phyloP scores from a whole-genome alignment of 2,329 filamentous ascomycete genomes.

The Penicillium olsonii region DNA sequence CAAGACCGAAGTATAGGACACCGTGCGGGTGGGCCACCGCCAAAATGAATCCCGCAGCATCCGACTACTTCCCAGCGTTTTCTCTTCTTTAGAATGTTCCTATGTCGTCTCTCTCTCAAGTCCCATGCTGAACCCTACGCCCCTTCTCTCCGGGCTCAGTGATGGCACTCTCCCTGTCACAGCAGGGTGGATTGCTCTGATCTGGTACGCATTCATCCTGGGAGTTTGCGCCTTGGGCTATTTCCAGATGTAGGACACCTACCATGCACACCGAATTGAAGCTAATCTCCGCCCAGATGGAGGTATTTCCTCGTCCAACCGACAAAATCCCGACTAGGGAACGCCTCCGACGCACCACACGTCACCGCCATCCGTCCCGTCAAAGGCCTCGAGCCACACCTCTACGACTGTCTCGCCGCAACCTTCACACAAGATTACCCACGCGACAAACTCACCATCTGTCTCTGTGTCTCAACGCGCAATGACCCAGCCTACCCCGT shows the following conservation, averaged over 20 bases:
- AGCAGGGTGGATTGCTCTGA: conserved; percentile 49
- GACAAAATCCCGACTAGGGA: conserved; percentile 43
- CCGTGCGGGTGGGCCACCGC: conserved; percentile 8
- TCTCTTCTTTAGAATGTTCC: conserved; percentile 20
- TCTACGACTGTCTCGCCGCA: conserved; percentile 90
- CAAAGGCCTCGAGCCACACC: conserved; percentile 84
- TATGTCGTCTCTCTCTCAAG: conserved; percentile 6
- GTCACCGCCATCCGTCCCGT: conserved; percentile 91
- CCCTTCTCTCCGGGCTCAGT: conserved; percentile 23
- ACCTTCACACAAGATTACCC: conserved; percentile 85
- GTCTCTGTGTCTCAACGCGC: conserved; percentile 76
- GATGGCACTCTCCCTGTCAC: conserved; percentile 40
- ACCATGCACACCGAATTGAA: neutral
- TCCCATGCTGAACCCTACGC: conserved; percentile 34
- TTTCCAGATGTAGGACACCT: conserved; percentile 54
- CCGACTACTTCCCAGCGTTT: conserved; percentile 7
- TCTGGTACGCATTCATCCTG: conserved; percentile 59
- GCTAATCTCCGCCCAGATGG: conserved; percentile 46
- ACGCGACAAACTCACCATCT: conserved; percentile 70
- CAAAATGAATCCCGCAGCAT: conserved; percentile 14
- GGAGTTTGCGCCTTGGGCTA: conserved; percentile 61
- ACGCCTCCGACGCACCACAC: conserved; percentile 63
- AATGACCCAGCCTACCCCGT: conserved; percentile 76
- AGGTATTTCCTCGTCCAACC: conserved; percentile 54
- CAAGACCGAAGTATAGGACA: neutral